These are phyloP conservation scores for Tetracladium setigerum DNA, from an alignment of 495 filamentous ascomycete species.

Conservation along the genomic window DNA sequence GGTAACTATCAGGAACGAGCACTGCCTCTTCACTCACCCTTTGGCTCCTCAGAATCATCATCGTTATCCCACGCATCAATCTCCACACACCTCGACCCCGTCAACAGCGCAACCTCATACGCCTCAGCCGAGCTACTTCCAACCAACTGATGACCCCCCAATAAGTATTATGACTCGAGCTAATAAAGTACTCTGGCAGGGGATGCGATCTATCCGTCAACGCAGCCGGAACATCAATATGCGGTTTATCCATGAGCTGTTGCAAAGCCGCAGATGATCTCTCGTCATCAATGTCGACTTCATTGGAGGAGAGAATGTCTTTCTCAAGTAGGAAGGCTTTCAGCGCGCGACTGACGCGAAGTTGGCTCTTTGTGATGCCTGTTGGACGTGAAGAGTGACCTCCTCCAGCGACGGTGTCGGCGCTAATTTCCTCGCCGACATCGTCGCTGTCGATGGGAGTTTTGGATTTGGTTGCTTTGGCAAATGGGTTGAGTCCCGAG, in stretches of 20 bases:
- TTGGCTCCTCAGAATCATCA: conserved; percentile 39
- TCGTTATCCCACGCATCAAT: conserved; percentile 50
- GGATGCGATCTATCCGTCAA: conserved; percentile 37
- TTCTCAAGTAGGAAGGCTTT: conserved; percentile 34
- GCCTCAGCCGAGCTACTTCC: conserved; percentile 37
- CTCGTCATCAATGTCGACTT: conserved; percentile 26
- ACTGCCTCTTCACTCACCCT: conserved; percentile 8
- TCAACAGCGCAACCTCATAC: conserved; percentile 38
- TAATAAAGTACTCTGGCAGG: conserved; percentile 48
- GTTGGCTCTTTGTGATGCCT: conserved; percentile 29
- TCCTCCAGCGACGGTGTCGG: conserved; percentile 36
- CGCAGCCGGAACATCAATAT: conserved; percentile 34
- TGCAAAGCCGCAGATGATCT: conserved; percentile 22
- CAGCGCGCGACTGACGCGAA: conserved; percentile 40
- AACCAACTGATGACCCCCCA: conserved; percentile 44
- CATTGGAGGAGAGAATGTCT: conserved; percentile 26
- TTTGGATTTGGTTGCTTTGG: conserved; percentile 8
- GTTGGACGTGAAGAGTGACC: conserved; percentile 35
- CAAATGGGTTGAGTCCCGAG: conserved; percentile 28
- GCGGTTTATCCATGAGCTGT: conserved; percentile 33
- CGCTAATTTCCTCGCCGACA: conserved; percentile 37
- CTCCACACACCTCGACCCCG: conserved; percentile 48
- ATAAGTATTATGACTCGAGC: conserved; percentile 43
- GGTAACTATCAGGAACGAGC: too few relatives aligned
- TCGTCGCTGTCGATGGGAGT: conserved; percentile 37